A percentile compares a stretch with the other conserved stretches of the same genome.
These are phyloP conservation scores for Haplographium delicatum DNA, from an alignment of 495 filamentous ascomycete genomes.

Conservation along the genomic window DNA sequence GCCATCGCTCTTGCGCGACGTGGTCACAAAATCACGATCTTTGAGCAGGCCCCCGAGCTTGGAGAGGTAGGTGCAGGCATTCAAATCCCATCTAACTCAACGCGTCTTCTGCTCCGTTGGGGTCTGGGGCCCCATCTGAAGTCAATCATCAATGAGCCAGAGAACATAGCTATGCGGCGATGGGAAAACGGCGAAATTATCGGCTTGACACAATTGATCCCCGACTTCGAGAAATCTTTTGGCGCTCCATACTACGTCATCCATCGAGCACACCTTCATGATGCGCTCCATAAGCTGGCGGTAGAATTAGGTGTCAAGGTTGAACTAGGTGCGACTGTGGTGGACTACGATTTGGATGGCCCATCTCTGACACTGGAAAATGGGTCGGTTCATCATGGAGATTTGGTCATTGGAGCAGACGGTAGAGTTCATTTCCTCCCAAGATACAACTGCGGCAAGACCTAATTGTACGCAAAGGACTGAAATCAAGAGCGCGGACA, in stretches of 20 bases:
- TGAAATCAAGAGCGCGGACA: slow-evolving; percentile 28
- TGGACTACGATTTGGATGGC: slow-evolving; percentile 40
- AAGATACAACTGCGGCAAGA: background rate
- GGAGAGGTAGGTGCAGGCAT: slow-evolving; percentile 47
- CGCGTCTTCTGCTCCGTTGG: slow-evolving; percentile 31
- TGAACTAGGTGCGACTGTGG: slow-evolving; percentile 46
- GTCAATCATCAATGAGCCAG: slow-evolving; percentile 31
- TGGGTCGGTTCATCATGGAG: slow-evolving; percentile 19
- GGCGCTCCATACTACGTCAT: slow-evolving; percentile 39
- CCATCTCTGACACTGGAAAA: slow-evolving; percentile 23
- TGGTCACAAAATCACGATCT: slow-evolving; percentile 42
- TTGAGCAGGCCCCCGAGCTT: slow-evolving; percentile 40
- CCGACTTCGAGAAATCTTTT: slow-evolving; percentile 33
- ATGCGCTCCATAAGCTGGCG: slow-evolving; percentile 29
- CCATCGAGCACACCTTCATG: slow-evolving; percentile 40
- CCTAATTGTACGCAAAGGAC: slow-evolving; percentile 1
- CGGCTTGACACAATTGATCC: slow-evolving; percentile 32
- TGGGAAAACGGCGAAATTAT: slow-evolving; percentile 39
- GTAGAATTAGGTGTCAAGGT: slow-evolving; percentile 36
- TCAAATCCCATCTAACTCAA: slow-evolving; percentile 41
- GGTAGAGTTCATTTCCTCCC: slow-evolving; percentile 21
- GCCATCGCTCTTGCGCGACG: slow-evolving; percentile 40
- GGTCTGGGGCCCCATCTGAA: slow-evolving; percentile 34
- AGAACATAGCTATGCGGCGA: slow-evolving; percentile 34
- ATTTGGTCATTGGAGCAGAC: slow-evolving; percentile 42